These are phyloP conservation scores for Laguncularia racemosa DNA, from an alignment of 345 rosid genomes.

Conservation along the genomic window DNA sequence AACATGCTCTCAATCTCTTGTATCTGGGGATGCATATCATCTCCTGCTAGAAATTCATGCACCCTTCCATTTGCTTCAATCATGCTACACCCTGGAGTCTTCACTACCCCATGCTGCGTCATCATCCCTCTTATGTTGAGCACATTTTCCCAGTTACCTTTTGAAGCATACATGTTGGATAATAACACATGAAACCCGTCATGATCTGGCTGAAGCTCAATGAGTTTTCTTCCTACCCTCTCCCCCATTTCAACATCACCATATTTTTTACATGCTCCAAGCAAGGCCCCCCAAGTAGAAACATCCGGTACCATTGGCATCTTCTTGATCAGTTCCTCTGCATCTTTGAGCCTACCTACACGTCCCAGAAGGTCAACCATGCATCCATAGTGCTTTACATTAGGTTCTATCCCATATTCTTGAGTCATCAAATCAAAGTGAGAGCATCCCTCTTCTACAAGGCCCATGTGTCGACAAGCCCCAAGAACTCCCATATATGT, in stretches of 20 bases:
- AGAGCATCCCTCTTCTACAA: constrained; percentile 33
- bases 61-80: constrained; percentile 33
- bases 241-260: too few species aligned
- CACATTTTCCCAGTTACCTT: constrained; percentile 39
- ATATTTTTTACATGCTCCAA: too few species aligned
- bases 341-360: too few species aligned
- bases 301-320: too few species aligned
- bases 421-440: constrained; percentile 30
- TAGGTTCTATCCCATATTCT: constrained; percentile 12
- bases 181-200: constrained; percentile 42
- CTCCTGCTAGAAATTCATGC: constrained; percentile 37
- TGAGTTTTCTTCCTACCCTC: too few species aligned
- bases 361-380: too few species aligned
- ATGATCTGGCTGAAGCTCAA: constrained; percentile 1
- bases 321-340: too few species aligned
- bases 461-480: constrained; percentile 47
- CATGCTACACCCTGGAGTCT: constrained; percentile 44
- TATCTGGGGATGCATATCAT: constrained; percentile 24
- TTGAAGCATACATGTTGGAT: constrained; percentile 41
- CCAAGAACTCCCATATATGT: constrained; percentile 37
- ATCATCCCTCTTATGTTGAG: constrained; percentile 30
- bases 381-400: too few species aligned
- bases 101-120: constrained; percentile 33
- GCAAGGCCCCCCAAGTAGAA: too few species aligned
- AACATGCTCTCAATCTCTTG: constrained; percentile 26